phyloP scores from a whole-genome alignment of 2,329 filamentous ascomycete genomes.

The Botrytis hyacinthi region DNA sequence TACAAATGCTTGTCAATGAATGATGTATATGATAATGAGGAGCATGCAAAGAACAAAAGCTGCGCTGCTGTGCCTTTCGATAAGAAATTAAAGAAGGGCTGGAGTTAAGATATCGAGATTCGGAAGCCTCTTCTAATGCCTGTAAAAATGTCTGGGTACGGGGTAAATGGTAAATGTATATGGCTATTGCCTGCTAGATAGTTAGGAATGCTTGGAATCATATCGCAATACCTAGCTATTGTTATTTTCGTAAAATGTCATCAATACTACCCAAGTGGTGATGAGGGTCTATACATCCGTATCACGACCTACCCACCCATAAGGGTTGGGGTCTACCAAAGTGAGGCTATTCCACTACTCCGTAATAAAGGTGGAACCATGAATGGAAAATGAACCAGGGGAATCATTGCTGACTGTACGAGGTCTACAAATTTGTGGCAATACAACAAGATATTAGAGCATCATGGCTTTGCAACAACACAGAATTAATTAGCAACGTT shows the following conservation, averaged over 20 bases:
- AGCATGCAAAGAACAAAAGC: background rate
- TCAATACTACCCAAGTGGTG: background rate
- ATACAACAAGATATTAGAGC: background rate
- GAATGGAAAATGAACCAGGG: background rate
- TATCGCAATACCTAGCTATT: background rate
- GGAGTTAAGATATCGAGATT: background rate
- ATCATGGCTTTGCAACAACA: background rate
- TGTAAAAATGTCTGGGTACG: background rate
- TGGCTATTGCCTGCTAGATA: background rate
- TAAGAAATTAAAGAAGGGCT: constrained; percentile 2
- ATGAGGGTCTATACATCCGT: background rate
- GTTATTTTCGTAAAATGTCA: background rate
- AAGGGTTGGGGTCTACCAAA: background rate
- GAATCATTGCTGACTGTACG: background rate
- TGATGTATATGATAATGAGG: background rate
- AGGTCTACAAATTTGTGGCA: background rate
- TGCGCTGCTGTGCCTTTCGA: background rate
- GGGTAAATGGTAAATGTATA: background rate
- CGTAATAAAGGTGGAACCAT: background rate
- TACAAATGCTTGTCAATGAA: background rate
- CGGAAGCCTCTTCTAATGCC: background rate
- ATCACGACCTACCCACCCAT: background rate
- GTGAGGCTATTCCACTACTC: background rate
- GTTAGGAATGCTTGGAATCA: background rate
- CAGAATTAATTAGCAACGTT: background rate